Evolutionary conservation across 1,284 basidiomycete species (phyloP).

Genomic region (Mycena citricolor): DNA sequence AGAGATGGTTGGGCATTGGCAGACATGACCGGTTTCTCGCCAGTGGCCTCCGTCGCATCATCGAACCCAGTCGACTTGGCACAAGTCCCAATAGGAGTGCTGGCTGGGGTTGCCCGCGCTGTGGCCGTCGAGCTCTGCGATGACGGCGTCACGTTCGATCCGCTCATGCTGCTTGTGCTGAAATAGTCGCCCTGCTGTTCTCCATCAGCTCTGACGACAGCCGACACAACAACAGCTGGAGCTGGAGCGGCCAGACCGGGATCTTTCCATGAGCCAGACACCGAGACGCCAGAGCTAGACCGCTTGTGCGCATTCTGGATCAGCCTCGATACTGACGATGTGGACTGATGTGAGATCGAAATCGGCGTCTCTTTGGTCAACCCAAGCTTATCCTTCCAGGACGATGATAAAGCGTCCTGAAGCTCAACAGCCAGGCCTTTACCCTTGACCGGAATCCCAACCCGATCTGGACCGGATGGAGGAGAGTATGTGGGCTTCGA

Average conservation of each 20-base stretch:
- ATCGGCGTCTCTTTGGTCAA: slow-evolving; percentile 30
- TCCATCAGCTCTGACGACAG: slow-evolving; percentile 43
- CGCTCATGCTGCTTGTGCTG: slow-evolving; percentile 25
- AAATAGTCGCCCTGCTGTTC: slow-evolving; percentile 37
- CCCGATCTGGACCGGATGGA: slow-evolving; percentile 22
- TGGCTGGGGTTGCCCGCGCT: slow-evolving; percentile 39
- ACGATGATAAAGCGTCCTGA: slow-evolving; percentile 34
- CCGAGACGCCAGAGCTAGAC: slow-evolving; percentile 37
- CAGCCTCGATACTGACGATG: slow-evolving; percentile 27
- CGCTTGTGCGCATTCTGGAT: slow-evolving; percentile 31
- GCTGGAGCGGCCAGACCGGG: slow-evolving; percentile 49
- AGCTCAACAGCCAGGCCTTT: slow-evolving; percentile 31
- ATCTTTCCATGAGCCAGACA: slow-evolving; percentile 46
- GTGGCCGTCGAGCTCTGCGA: slow-evolving; percentile 42
- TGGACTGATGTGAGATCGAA: slow-evolving; percentile 38
- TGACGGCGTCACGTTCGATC: slow-evolving; percentile 20
- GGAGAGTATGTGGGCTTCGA: slow-evolving; percentile 5
- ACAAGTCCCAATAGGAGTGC: slow-evolving; percentile 28
- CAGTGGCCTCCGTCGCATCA: slow-evolving; percentile 5
- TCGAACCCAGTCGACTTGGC: slow-evolving; percentile 22
- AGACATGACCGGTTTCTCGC: slow-evolving; percentile 10
- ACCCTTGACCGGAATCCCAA: slow-evolving; percentile 32
- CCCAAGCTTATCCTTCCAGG: slow-evolving; percentile 38
- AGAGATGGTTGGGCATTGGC: slow-evolving; percentile 48
- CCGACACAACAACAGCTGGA: slow-evolving; percentile 49